Evolutionary conservation across 495 filamentous ascomycete species (phyloP).

Genomic region (Daldinia bambusicola): DNA sequence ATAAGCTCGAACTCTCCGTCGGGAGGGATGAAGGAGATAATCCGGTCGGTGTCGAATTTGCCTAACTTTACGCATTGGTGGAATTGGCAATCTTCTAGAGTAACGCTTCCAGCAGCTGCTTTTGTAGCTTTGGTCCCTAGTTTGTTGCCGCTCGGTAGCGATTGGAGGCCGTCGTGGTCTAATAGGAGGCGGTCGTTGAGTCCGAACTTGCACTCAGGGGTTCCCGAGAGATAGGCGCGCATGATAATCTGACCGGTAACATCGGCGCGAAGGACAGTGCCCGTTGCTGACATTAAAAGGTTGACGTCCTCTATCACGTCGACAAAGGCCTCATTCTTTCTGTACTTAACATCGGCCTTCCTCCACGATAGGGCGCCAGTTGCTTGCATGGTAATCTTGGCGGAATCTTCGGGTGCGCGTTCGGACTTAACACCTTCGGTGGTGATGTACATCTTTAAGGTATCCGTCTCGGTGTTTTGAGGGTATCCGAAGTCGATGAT

Average conservation of each 20-base stretch:
- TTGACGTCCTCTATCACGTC: constrained; percentile 99
- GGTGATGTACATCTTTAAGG: constrained; percentile 99
- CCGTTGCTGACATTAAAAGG: constrained; percentile 95
- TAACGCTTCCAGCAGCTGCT: constrained; percentile 94
- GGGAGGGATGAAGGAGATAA: constrained; percentile 96
- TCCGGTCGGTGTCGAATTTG: constrained; percentile 96
- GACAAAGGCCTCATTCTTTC: constrained; percentile 99
- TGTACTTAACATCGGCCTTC: constrained; percentile 96
- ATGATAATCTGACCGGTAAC: constrained; percentile 98
- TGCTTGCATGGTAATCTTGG: constrained; percentile 98
- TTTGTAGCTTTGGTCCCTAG: constrained; percentile 87
- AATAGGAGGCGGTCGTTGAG: constrained; percentile 95
- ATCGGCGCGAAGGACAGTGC: constrained; percentile 94
- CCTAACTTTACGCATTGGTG: constrained; percentile 99
- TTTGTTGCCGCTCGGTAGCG: constrained; percentile 73
- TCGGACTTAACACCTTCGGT: constrained; percentile 99
- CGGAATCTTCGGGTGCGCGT: constrained; percentile 89
- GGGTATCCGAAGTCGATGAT: constrained; percentile 99
- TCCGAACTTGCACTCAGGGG: constrained; percentile 99
- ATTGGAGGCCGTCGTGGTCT: constrained; percentile 76
- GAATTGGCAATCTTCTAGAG: constrained; percentile 98
- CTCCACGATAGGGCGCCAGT: constrained; percentile 98
- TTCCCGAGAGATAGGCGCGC: constrained; percentile 97
- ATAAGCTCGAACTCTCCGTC: constrained; percentile 99
- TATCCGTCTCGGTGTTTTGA: constrained; percentile 98